Evolutionary conservation across 2,329 filamentous ascomycete species (phyloP), one percentile per base, ranked within the genome.

Genomic region (Botrytis aclada): DNA sequence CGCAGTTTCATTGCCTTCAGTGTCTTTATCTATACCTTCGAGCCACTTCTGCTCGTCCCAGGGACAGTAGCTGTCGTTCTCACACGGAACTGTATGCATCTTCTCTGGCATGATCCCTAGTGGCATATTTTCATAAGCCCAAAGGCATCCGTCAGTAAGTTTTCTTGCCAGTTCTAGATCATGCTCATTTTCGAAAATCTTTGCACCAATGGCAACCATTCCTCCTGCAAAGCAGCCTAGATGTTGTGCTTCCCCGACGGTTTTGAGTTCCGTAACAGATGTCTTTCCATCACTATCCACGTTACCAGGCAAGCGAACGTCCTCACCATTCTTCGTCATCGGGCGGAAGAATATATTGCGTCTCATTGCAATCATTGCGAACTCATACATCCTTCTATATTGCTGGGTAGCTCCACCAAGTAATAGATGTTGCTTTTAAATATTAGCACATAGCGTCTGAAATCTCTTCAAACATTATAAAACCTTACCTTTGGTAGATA

Each of bases 211-310:
- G 0, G 85, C 91, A 64, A 92, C 89, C 84, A 92, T 90, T 20
- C 91, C 92, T 20, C 92, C 92, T 4, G 87, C 84, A 78, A 92
- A 94, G 81, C 92, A 94, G 1, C 87, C 87, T 1, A 94, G 84
- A 81, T 94, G 92, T 76, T 92, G 88, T 12, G 85, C 83, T 54
- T 78, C 83, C 47, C 76, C 72, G 81, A 76, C 75, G n/a, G 76
- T 64, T 45, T 82, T 69, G 32, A 83, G 77, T 37, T 67, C 47
- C 22, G 51, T 72, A 7, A 72, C 47, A 14, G 29, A 34, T 14
- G 70, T 72, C 34, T 69, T 67, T 2, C 70, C 70, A 14, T 72
- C 41, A 14, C 61, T 72, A 32, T 79, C 77, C 10, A 82, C 81
- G 65, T 85, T 83, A 16, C 86, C 87, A 4, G 87, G 83, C 71